Evolutionary conservation across 352 stramenopile genomes (phyloP), one percentile per base, ranked within the genome.

Genomic region (Phytopythium boreale): DNA sequence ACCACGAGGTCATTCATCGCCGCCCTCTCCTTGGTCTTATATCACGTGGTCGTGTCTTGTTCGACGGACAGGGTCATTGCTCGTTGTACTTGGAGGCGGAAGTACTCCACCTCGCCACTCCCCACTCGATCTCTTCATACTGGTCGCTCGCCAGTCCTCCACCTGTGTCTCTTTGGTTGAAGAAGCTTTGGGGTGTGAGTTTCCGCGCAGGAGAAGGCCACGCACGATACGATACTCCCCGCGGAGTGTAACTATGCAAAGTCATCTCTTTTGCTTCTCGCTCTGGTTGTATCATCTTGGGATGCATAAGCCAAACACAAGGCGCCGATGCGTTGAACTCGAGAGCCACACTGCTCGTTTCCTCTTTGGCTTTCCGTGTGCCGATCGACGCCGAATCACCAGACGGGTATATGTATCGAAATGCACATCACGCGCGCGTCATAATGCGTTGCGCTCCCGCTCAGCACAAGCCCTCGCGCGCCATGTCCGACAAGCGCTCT

Each of bases 381-480:
- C 15, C 41, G 19, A 22, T 47, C 41, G 41, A 22, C 41, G 19
- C 41, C 41, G 41, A 47, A 1, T 47, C 19, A 47, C 41, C 41
- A 47, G 41, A 47, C 41, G 41, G 41, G n/a, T 47, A 47, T 47
- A 47, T 9, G 19, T 24, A 47, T 47, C 41, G 1, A 47, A 47
- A 47, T 47, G 41, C 41, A 47, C 17, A 47, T 47, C 41, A 17
- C 15, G 15, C 41, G 11, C 41, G 41, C 47, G 47, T n/a, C 26
- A 31, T 41, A 41, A 27, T 31, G 31, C 27, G 41, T 15, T 20
- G 34, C 47, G 24, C 26, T 19, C 46, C 58, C 49, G 44, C n/a
- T 76, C 87, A 90, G 71, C 84, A 90, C 56, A 93, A 61, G 27
- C 83, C 80, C 77, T 92, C 83, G 49, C 83, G 80, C 24, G 83